These are phyloP conservation scores for Nicotiana attenuata DNA, from an alignment of 257 asterid genomes.

Conservation along the genomic window DNA sequence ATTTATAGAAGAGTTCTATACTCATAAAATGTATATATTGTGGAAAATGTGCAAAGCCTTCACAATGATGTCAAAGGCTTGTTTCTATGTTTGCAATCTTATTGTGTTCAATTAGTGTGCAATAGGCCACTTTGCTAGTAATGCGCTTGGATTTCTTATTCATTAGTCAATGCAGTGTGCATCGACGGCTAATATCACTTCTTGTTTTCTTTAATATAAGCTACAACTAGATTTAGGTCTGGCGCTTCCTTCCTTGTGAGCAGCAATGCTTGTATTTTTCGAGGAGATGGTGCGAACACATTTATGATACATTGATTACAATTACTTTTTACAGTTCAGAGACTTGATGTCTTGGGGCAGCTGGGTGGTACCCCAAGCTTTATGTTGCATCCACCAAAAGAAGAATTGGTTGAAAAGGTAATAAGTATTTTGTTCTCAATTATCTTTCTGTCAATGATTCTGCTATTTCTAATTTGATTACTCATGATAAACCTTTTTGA, in stretches of 20 bases:
- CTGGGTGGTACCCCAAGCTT: slow-evolving; percentile 43
- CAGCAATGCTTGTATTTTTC: neutral
- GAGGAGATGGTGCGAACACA: neutral
- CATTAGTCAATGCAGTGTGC: neutral
- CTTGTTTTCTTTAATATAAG: neutral
- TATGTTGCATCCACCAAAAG: slow-evolving; percentile 55
- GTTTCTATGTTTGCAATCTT: neutral
- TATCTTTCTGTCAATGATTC: slow-evolving; percentile 3
- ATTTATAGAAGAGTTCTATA: neutral
- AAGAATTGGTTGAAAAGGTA: slow-evolving; percentile 64
- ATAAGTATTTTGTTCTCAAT: slow-evolving; percentile 23
- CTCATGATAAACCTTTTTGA: neutral
- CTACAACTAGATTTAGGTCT: neutral
- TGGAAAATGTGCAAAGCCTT: neutral
- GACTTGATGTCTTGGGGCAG: slow-evolving; percentile 20
- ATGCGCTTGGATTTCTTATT: neutral
- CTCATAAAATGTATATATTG: neutral
- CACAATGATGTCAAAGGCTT: neutral
- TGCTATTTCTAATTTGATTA: neutral
- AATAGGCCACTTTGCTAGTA: neutral
- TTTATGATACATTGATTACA: neutral
- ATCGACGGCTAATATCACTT: neutral
- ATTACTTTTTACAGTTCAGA: slow-evolving; percentile 33
- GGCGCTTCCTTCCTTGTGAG: neutral
- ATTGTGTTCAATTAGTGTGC: neutral